Base-by-base conservation (phyloP, 73 alveolate genomes). In the Paraurostyla sp. region DNA sequence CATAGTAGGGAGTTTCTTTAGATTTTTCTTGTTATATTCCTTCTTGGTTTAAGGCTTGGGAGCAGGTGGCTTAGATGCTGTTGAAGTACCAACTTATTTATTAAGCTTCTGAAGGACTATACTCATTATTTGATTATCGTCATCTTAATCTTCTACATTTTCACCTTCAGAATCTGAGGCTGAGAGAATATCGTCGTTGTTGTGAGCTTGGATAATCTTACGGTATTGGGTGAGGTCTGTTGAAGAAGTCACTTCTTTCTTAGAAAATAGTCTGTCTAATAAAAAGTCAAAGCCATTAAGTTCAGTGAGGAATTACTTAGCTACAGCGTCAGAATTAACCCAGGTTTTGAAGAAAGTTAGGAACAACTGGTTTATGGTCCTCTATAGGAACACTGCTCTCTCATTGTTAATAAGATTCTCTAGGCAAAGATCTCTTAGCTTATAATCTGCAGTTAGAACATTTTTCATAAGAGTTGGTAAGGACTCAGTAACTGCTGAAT, bases 211-310 rank as follows among this genome's bases (percentile, higher is more conserved):
- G n/a, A n/a, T n/a, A n/a, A n/a, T n/a, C n/a, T n/a, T n/a, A n/a
- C n/a, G n/a, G n/a, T n/a, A n/a, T n/a, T n/a, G n/a, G n/a, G n/a
- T n/a, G n/a, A n/a, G n/a, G n/a, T n/a, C n/a, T n/a, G n/a, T n/a
- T n/a, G n/a, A 11, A 48, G 0, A 23, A 6, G 6, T 15, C 1
- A 2, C 48, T 23, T 22, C 60, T 51, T 46, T 9, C 20, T 76
- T 89, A 16, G 91, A 48, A 76, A 89, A 89, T 0, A 89, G 52
- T 81, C 95, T 89, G 22, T 80, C 88, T 0, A 89, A 63, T 25
- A 89, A 46, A 83, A 89, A 89, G 57, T 89, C 95, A 81, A 89
- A 81, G 15, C 95, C 95, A 42, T 89, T 89, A 71, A 89, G 40
- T 30, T 89, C 80, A 22, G 75, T 54, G 30, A 89, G 48, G 76